phyloP scores from a whole-genome alignment of 148 eudicot genomes.

The Gaultheria prostrata region DNA sequence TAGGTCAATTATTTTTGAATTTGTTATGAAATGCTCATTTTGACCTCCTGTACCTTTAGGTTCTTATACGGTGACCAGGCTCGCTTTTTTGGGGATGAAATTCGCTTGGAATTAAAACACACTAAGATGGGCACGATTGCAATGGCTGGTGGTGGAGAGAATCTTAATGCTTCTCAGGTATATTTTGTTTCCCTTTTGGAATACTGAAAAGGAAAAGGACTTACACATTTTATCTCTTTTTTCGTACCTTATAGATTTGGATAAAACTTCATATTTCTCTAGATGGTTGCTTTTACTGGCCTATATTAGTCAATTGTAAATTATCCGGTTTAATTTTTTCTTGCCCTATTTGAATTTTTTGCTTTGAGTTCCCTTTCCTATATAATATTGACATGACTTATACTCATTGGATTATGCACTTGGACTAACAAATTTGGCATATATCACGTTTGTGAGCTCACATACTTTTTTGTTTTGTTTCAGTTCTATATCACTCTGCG shows the following conservation, averaged over 20 bases:
- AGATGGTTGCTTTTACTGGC: not conserved
- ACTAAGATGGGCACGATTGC: slow-evolving; percentile 81
- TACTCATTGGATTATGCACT: not conserved
- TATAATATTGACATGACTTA: not conserved
- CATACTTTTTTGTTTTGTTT: slow-evolving; percentile 7
- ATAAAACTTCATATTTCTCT: not conserved
- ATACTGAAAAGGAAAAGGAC: slow-evolving; percentile 3
- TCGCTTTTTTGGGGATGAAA: slow-evolving; percentile 86
- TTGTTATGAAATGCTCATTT: slow-evolving; percentile 6
- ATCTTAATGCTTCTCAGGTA: slow-evolving; percentile 96
- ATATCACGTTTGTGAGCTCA: slow-evolving; percentile 14
- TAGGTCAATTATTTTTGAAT: not conserved
- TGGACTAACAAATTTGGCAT: not conserved
- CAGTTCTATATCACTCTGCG: slow-evolving; percentile 92
- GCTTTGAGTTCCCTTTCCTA: not conserved
- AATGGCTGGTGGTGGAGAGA: slow-evolving; percentile 95
- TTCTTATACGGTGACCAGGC: slow-evolving; percentile 88
- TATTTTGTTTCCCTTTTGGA: not conserved
- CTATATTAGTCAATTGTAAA: not conserved
- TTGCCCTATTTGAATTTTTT: not conserved
- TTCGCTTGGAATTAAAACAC: slow-evolving; percentile 79
- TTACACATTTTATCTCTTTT: not conserved
- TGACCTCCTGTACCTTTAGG: slow-evolving; percentile 37
- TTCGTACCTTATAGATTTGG: not conserved
- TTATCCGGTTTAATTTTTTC: not conserved